Percentiles rank a stretch among this genome's conserved stretches.
Conservation (phyloP, 2,329 filamentous ascomycete genomes). For the Rhinocladiella mackenziei region DNA sequence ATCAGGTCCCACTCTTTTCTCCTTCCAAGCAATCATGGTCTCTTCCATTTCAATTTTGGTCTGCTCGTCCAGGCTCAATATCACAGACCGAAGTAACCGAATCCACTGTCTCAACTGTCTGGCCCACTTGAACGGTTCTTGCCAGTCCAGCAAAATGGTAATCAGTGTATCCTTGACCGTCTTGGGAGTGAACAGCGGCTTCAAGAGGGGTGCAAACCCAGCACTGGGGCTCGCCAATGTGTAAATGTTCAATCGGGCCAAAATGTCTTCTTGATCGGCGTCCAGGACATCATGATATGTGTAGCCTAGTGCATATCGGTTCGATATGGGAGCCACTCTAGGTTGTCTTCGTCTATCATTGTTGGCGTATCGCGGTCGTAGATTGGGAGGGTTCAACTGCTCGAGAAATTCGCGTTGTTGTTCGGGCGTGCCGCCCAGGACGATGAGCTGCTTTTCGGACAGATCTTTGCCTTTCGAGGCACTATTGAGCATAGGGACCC, state of each 20-base stretch:
- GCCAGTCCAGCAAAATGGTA: slow-evolving; percentile 92
- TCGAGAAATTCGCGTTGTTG: slow-evolving; percentile 82
- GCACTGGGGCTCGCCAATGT: slow-evolving; percentile 80
- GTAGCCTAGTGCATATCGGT: slow-evolving; percentile 87
- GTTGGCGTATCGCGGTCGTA: slow-evolving; percentile 43
- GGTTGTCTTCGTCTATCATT: slow-evolving; percentile 48
- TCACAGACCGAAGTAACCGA: slow-evolving; percentile 71
- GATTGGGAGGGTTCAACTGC: slow-evolving; percentile 42
- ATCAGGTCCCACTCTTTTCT: slow-evolving; percentile 55
- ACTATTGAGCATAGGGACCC: slow-evolving; percentile 87
- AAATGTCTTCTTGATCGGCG: slow-evolving; percentile 90
- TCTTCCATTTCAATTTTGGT: slow-evolving; percentile 83
- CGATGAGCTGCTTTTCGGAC: slow-evolving; percentile 85
- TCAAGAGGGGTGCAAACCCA: slow-evolving; percentile 76
- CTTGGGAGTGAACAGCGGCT: slow-evolving; percentile 76
- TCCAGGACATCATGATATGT: slow-evolving; percentile 94
- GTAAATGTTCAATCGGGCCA: slow-evolving; percentile 85
- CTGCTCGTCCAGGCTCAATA: slow-evolving; percentile 68
- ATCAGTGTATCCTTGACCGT: slow-evolving; percentile 82
- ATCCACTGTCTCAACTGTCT: slow-evolving; percentile 87
- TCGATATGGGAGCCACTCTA: slow-evolving; percentile 74
- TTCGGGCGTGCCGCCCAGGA: slow-evolving; percentile 81
- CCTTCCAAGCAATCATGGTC: slow-evolving; percentile 73
- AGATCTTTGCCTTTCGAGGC: slow-evolving; percentile 86
- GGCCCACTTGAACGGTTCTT: slow-evolving; percentile 88